A percentile compares a stretch with the other conserved stretches of the same genome.
Evolutionary conservation across 305 asterid species (phyloP).

Genomic region (Withania somnifera): DNA sequence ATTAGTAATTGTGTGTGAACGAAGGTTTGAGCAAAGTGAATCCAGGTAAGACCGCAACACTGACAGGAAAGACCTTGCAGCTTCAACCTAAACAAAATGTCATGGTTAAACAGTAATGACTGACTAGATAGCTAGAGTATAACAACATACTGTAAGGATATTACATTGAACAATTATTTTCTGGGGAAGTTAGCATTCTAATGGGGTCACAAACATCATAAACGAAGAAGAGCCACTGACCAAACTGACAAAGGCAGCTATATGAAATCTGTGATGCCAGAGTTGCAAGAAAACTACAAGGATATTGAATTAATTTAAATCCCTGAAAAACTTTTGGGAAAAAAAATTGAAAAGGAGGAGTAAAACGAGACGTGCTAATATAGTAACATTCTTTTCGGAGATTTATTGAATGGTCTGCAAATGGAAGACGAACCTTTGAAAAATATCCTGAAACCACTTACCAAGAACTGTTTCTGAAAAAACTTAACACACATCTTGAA

Average conservation of each 20-base stretch:
- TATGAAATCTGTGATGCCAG: neutral
- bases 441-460: neutral
- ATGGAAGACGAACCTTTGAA: neutral
- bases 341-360: neutral
- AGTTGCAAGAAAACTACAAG: neutral
- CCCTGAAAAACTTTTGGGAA: neutral
- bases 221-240: neutral
- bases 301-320: neutral
- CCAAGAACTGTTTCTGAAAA: no score
- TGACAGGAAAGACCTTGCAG: constrained; percentile 73
- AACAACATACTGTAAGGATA: neutral
- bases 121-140: neutral
- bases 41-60: constrained; percentile 74
- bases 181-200: neutral
- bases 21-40: constrained; percentile 69
- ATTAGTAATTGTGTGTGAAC: constrained; percentile 95
- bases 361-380: neutral
- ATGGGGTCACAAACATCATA: neutral
- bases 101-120: neutral
- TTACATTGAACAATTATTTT: neutral
- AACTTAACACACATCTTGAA: neutral
- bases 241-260: neutral
- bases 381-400: neutral
- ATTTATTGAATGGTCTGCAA: neutral
- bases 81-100: constrained; percentile 57